These are phyloP conservation scores for Didymella exigua DNA, from an alignment of 2,329 filamentous ascomycete species.

Conservation along the genomic window DNA sequence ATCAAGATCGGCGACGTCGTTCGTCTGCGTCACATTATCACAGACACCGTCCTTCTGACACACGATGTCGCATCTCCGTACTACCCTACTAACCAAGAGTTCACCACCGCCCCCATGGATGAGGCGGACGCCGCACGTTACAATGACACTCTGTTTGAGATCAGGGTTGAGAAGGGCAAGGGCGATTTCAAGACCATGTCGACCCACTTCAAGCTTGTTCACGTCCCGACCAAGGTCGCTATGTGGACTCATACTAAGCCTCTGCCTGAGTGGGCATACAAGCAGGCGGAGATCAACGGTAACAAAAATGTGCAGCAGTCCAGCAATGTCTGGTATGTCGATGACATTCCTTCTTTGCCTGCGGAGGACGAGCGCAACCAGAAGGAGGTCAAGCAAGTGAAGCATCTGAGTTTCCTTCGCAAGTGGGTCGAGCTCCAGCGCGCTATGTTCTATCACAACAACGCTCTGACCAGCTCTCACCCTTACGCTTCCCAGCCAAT, in stretches of 20 bases:
- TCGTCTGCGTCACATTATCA: constrained; percentile 83
- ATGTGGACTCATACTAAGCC: constrained; percentile 98
- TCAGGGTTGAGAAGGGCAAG: constrained; percentile 82
- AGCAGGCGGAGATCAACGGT: constrained; percentile 98
- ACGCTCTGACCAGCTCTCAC: constrained; percentile 93
- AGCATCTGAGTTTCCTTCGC: constrained; percentile 81
- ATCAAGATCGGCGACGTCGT: constrained; percentile 86
- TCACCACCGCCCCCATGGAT: constrained; percentile 78
- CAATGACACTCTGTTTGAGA: constrained; percentile 92
- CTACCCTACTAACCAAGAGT: constrained; percentile 97
- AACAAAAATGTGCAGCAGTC: constrained; percentile 92
- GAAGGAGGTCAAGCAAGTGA: constrained; percentile 79
- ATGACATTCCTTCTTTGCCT: constrained; percentile 83
- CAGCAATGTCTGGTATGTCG: constrained; percentile 93
- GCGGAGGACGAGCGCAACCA: constrained; percentile 73
- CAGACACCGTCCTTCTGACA: constrained; percentile 83
- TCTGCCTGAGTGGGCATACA: constrained; percentile 95
- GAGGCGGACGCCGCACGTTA: constrained; percentile 74
- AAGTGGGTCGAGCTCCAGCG: constrained; percentile 98
- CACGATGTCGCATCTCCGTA: constrained; percentile 97
- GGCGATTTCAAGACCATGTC: constrained; percentile 90
- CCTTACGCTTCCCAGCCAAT: constrained; percentile 94
- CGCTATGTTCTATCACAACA: constrained; percentile 99
- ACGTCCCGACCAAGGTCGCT: constrained; percentile 92
- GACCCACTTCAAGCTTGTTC: constrained; percentile 93